A percentile compares a stretch with the other conserved stretches of the same genome.
phyloP scores from a whole-genome alignment of 345 rosid genomes.

The Gossypium anomalum region DNA sequence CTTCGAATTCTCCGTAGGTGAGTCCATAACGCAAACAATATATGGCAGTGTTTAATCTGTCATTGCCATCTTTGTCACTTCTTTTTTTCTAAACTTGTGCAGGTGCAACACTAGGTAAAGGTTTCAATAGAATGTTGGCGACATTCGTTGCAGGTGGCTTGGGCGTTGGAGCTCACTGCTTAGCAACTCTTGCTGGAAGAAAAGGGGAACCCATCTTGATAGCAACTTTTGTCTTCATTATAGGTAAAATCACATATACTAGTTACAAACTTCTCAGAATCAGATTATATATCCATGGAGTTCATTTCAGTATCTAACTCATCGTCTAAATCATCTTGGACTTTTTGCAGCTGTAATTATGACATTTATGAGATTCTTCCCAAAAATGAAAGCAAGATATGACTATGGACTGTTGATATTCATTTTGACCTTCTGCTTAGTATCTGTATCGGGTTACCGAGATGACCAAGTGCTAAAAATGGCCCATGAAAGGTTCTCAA shows the following conservation, averaged over 20 bases:
- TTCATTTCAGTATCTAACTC: not conserved
- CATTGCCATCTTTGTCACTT: not conserved
- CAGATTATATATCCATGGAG: not conserved
- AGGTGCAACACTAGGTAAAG: slow-evolving; percentile 41
- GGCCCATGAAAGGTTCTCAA: slow-evolving; percentile 26
- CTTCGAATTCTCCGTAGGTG: slow-evolving; percentile 42
- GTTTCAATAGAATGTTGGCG: slow-evolving; percentile 36
- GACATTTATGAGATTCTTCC: slow-evolving; percentile 33
- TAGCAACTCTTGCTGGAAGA: slow-evolving; percentile 25
- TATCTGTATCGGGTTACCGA: slow-evolving; percentile 30
- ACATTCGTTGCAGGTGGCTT: slow-evolving; percentile 31
- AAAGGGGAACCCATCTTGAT: slow-evolving; percentile 22
- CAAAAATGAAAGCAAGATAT: slow-evolving; percentile 36
- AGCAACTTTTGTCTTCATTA: slow-evolving; percentile 27
- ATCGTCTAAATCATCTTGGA: not conserved
- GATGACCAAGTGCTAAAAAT: slow-evolving; percentile 9
- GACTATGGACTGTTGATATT: slow-evolving; percentile 41
- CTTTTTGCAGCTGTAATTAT: slow-evolving; percentile 23
- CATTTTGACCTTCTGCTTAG: slow-evolving; percentile 37
- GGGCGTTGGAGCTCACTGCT: slow-evolving; percentile 32
- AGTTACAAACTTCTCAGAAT: too few relatives aligned
- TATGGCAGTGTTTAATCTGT: not conserved
- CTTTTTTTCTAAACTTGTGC: not conserved
- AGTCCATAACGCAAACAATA: not conserved
- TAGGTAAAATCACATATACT: slow-evolving; percentile 15